Evolutionary conservation across 31 red algal genomes (phyloP).

Genomic region (Asparagopsis taxiformis): DNA sequence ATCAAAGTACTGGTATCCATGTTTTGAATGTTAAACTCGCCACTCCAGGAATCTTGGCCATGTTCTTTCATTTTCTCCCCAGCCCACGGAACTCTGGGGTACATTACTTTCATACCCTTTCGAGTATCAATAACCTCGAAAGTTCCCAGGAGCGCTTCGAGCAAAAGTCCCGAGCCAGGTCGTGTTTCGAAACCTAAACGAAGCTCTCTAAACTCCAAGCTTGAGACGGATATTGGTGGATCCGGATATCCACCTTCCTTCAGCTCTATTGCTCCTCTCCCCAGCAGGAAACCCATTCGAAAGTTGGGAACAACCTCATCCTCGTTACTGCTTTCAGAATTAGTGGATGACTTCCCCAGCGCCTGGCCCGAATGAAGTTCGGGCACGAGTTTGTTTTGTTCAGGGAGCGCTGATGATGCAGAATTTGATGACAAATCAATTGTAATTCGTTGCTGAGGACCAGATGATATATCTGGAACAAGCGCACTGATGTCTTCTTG

Average conservation of each 20-base stretch:
- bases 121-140: constrained; percentile 72
- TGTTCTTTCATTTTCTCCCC: constrained; percentile 20
- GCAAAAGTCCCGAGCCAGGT: constrained; percentile 51
- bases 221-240: constrained; percentile 42
- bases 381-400: constrained; percentile 5
- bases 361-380: no score
- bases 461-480: no score
- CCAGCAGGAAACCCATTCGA: constrained; percentile 74
- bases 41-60: neutral
- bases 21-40: neutral
- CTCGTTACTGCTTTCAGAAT: neutral
- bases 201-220: constrained; percentile 78
- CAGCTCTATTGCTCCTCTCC: constrained; percentile 66
- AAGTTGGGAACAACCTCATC: constrained; percentile 67
- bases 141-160: constrained; percentile 79
- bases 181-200: constrained; percentile 73
- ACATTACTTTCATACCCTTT: constrained; percentile 68
- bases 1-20: constrained; percentile 8
- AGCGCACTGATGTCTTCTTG: neutral
- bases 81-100: constrained; percentile 80
- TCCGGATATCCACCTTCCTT: constrained; percentile 66
- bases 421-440: no score
- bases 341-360: constrained; percentile 1
- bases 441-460: no score
- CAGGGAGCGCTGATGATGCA: no score